Conservation (phyloP, 1,284 basidiomycete species). For the Irpex lacteus region DNA sequence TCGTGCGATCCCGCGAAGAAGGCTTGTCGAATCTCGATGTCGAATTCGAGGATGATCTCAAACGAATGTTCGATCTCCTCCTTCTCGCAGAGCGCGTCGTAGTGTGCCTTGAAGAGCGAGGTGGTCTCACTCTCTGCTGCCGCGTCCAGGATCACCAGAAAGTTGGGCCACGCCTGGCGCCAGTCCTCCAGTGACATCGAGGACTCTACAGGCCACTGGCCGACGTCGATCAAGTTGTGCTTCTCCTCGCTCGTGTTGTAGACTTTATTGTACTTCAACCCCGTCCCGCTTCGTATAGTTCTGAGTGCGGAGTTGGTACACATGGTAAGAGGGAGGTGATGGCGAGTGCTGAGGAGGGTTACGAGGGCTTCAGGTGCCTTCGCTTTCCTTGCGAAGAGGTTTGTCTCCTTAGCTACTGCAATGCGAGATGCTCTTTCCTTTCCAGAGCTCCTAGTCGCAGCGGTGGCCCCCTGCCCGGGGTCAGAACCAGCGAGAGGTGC, state of each 20-base stretch:
- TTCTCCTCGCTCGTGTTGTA: constrained; percentile 4
- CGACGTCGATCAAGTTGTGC: constrained; percentile 2
- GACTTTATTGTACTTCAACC: constrained; percentile 1
- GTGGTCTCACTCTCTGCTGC: background rate
- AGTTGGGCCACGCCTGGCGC: constrained; percentile 10
- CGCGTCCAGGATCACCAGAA: constrained; percentile 2
- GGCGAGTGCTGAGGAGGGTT: background rate
- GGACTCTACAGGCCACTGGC: constrained; percentile 3
- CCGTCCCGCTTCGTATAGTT: background rate
- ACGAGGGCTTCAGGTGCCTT: background rate
- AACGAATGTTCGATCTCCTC: constrained; percentile 3
- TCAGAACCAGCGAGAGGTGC: background rate
- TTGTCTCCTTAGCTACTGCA: background rate
- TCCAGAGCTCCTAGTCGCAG: background rate
- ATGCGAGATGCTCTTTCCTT: background rate
- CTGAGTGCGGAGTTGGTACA: constrained; percentile 11
- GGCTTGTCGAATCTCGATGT: constrained; percentile 6
- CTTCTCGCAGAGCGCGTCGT: background rate
- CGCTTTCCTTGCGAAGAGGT: background rate
- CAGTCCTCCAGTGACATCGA: constrained; percentile 8
- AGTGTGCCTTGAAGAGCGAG: constrained; percentile 5
- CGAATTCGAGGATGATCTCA: constrained; percentile 8
- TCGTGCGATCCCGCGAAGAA: constrained; percentile 5
- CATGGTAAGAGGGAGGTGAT: constrained; percentile 11
- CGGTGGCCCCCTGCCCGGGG: background rate